phyloP scores from a whole-genome alignment of 345 rosid genomes.

The Pelargonium nanum region DNA sequence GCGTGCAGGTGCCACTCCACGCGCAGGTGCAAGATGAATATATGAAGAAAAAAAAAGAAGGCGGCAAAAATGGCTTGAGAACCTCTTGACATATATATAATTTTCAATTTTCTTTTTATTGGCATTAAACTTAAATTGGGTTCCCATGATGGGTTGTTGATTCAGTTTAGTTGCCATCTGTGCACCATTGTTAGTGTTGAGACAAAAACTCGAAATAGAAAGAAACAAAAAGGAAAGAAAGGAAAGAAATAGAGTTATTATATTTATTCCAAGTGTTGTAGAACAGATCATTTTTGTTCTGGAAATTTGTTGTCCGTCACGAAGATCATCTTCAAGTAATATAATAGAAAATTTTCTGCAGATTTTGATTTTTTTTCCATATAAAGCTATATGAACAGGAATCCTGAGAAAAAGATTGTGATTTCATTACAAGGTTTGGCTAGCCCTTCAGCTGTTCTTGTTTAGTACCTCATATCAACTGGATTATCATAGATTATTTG shows the following conservation, averaged over 20 bases:
- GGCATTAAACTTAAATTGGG: conserved; percentile 2
- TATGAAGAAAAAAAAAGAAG: conserved; percentile 17
- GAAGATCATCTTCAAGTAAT: not conserved
- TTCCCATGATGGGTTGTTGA: conserved; percentile 9
- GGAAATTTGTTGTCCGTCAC: conserved; percentile 4
- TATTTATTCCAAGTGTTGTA: not conserved
- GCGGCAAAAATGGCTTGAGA: not conserved
- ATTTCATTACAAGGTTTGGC: not conserved
- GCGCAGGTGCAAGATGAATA: conserved; percentile 80
- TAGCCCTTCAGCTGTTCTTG: no score
- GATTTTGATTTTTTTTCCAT: not conserved
- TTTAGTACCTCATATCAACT: no score
- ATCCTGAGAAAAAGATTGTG: not conserved
- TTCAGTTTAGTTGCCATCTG: conserved; percentile 1
- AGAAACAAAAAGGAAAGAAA: not conserved
- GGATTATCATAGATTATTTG: no score
- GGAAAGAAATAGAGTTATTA: conserved; percentile 5
- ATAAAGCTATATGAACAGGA: no score
- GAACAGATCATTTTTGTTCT: conserved; percentile 13
- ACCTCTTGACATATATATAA: conserved; percentile 3
- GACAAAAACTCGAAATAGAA: not conserved
- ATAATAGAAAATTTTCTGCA: not conserved
- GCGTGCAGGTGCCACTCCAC: conserved; percentile 38
- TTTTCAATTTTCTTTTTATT: not conserved
- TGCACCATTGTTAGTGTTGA: conserved; percentile 9